These are phyloP conservation scores for Mucor sp. DNA, from an alignment of 371 early-diverging fungal species.

Conservation along the genomic window DNA sequence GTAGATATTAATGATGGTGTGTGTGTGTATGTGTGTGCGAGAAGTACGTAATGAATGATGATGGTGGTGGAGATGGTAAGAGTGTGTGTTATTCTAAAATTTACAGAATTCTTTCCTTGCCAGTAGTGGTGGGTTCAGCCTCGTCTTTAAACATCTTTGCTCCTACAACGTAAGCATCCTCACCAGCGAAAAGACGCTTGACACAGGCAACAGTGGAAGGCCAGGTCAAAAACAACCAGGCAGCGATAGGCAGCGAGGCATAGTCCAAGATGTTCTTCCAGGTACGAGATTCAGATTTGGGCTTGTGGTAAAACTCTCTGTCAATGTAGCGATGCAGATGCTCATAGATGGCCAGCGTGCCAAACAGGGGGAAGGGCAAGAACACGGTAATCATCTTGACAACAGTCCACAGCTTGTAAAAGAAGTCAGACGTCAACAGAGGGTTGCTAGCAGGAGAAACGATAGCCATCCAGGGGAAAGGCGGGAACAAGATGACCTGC, in stretches of 20 bases:
- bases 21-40: too few species aligned
- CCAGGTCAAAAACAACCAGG: conserved; percentile 58
- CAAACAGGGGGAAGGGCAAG: conserved; percentile 56
- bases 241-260: conserved; percentile 50
- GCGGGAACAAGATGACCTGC: conserved; percentile 55
- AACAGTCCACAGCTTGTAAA: conserved; percentile 49
- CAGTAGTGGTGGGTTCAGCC: background rate
- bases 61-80: background rate
- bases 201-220: conserved; percentile 58
- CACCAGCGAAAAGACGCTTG: conserved; percentile 43
- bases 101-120: conserved; percentile 8
- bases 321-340: conserved; percentile 51
- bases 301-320: conserved; percentile 44
- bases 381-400: conserved; percentile 53
- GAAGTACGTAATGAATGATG: background rate
- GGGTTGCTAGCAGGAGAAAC: conserved; percentile 51
- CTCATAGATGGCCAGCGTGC: conserved; percentile 54
- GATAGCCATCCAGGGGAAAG: conserved; percentile 39
- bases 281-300: conserved; percentile 47
- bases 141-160: conserved; percentile 48
- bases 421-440: conserved; percentile 48
- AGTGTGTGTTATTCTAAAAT: background rate
- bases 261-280: conserved; percentile 54
- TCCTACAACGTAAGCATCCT: conserved; percentile 54
- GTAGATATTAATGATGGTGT: background rate